phyloP scores from a whole-genome alignment of 768 basidiomycete species.

The Lentinula sp. region DNA sequence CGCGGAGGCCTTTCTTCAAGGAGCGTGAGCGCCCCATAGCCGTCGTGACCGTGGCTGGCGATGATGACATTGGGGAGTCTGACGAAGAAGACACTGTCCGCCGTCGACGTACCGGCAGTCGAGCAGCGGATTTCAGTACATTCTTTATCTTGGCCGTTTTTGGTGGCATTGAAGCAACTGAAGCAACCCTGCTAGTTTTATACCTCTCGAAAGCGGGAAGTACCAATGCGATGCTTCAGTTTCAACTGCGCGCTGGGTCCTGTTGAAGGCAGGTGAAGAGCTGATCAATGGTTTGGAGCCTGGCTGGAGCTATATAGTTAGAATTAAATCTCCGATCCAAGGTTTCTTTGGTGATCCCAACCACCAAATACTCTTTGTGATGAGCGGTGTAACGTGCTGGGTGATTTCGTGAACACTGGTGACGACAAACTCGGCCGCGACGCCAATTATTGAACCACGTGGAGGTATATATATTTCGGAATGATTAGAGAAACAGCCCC shows the following conservation, averaged over 20 bases:
- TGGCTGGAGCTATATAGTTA: too few species aligned
- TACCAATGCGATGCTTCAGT: not conserved
- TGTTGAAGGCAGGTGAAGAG: not conserved
- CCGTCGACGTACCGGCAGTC: not conserved
- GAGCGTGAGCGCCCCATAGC: not conserved
- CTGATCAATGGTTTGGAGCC: too few species aligned
- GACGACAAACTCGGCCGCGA: too few species aligned
- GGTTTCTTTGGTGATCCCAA: too few species aligned
- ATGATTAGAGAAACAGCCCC: too few species aligned
- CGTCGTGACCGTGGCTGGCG: not conserved
- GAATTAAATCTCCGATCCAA: too few species aligned
- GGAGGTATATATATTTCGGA: too few species aligned
- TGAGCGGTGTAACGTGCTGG: too few species aligned
- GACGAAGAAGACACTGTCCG: not conserved
- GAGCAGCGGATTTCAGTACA: conserved; percentile 1
- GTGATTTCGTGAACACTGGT: too few species aligned
- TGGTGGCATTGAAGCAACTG: not conserved
- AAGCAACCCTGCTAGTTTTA: not conserved
- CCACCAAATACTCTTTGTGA: too few species aligned
- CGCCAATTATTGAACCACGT: too few species aligned
- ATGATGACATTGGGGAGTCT: not conserved
- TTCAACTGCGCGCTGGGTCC: not conserved
- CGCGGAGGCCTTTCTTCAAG: not conserved
- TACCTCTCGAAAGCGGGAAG: not conserved
- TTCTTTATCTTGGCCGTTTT: conserved; percentile 3